Evolutionary conservation across 2,329 filamentous ascomycete genomes (phyloP).

Genomic region (Coccinonectria pachysandricola): DNA sequence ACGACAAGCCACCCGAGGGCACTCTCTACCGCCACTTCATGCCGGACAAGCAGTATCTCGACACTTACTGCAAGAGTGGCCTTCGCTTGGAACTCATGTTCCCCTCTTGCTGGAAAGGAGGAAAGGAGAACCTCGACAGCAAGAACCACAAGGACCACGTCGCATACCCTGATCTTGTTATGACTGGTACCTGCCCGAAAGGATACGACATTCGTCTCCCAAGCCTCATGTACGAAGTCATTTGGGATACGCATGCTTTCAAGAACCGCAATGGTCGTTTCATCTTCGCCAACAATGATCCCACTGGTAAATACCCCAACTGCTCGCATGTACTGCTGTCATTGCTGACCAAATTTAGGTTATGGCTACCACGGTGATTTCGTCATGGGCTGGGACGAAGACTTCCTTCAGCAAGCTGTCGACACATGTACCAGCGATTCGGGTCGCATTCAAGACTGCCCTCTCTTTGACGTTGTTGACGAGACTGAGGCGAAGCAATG

Average conservation of each 20-base stretch:
- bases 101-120: slow-evolving; percentile 80
- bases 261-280: slow-evolving; percentile 55
- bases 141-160: slow-evolving; percentile 55
- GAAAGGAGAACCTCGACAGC: slow-evolving; percentile 46
- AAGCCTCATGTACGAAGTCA: slow-evolving; percentile 76
- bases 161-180: slow-evolving; percentile 67
- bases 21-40: slow-evolving; percentile 74
- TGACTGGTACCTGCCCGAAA: slow-evolving; percentile 64
- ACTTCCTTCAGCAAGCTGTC: slow-evolving; percentile 62
- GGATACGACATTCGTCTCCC: slow-evolving; percentile 59
- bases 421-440: slow-evolving; percentile 62
- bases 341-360: slow-evolving; percentile 31
- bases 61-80: slow-evolving; percentile 72
- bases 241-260: slow-evolving; percentile 65
- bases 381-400: slow-evolving; percentile 62
- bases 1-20: slow-evolving; percentile 52
- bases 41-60: slow-evolving; percentile 69
- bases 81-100: slow-evolving; percentile 79
- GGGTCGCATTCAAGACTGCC: slow-evolving; percentile 63
- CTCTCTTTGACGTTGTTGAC: slow-evolving; percentile 60
- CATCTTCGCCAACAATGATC: slow-evolving; percentile 68
- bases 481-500: slow-evolving; percentile 50
- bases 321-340: background rate
- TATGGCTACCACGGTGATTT: slow-evolving; percentile 73
- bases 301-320: slow-evolving; percentile 43